Conservation (phyloP, 352 stramenopile species). For the Blastocystis sp. region DNA sequence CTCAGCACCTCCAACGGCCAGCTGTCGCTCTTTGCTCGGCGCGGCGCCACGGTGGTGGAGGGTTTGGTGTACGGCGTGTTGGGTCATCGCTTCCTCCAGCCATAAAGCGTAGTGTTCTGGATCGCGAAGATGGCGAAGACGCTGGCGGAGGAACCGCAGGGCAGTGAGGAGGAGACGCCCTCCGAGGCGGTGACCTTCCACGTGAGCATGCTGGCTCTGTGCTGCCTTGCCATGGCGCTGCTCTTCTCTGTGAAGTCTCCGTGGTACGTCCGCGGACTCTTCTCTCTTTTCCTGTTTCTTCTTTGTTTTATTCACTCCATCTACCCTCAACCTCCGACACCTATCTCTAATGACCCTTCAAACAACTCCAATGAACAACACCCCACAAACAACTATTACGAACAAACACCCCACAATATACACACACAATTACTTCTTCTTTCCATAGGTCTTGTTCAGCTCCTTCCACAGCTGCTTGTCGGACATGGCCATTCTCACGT, state of each 20-base stretch:
- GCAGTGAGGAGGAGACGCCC: no score
- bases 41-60: conserved; percentile 5
- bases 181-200: neutral
- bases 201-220: neutral
- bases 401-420: conserved; percentile 31
- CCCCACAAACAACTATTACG: no score
- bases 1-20: neutral
- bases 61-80: neutral
- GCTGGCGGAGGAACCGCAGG: neutral
- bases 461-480: conserved; percentile 67
- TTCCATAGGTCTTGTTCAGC: conserved; percentile 52
- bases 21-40: neutral
- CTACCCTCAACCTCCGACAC: no score
- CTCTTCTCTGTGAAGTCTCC: neutral
- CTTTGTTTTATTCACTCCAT: no score
- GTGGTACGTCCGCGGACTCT: conserved; percentile 19
- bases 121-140: neutral
- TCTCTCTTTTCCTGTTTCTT: neutral
- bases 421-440: conserved; percentile 55
- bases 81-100: neutral
- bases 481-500: conserved; percentile 64
- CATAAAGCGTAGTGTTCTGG: neutral
- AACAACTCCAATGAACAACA: no score
- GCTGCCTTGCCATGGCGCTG: neutral
- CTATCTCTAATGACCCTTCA: no score